A percentile compares a stretch with the other conserved stretches of the same genome.
Conservation (phyloP, 768 basidiomycete genomes). For the Cyclocybe cylindracea region DNA sequence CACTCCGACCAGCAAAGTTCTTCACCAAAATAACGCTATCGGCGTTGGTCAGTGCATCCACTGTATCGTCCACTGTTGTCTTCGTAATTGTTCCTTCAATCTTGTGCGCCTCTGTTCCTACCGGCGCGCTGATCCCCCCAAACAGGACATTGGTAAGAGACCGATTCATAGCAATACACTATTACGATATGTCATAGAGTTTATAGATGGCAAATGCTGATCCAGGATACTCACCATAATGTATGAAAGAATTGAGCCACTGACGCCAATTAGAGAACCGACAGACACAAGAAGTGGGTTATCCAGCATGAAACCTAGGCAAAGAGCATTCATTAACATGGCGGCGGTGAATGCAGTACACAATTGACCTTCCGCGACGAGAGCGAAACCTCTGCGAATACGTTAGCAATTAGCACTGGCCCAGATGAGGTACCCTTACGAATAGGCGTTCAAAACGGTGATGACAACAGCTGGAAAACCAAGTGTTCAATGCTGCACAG, state of each 20-base stretch:
- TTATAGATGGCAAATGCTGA: not conserved
- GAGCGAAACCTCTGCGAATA: constrained; percentile 65
- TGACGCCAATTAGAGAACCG: constrained; percentile 86
- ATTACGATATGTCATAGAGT: not conserved
- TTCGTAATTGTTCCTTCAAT: constrained; percentile 84
- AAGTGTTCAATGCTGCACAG: constrained; percentile 8
- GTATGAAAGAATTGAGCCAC: constrained; percentile 88
- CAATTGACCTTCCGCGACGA: constrained; percentile 76
- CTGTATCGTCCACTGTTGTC: constrained; percentile 79
- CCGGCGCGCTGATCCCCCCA: constrained; percentile 72
- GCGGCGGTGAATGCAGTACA: not conserved
- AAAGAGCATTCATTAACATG: constrained; percentile 5
- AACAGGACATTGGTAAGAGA: constrained; percentile 85
- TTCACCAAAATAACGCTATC: constrained; percentile 80
- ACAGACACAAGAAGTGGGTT: constrained; percentile 83
- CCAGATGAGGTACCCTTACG: constrained; percentile 34
- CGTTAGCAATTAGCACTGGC: not conserved
- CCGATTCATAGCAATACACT: constrained; percentile 94
- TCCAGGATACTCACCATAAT: constrained; percentile 72
- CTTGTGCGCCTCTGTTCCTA: constrained; percentile 59
- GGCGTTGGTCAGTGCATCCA: constrained; percentile 74
- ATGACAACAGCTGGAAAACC: constrained; percentile 74
- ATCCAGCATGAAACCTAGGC: constrained; percentile 80
- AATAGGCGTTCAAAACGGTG: constrained; percentile 88
- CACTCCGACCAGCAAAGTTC: not conserved